Evolutionary conservation across 129 eudicot genomes (phyloP).

Genomic region (Chrysanthemum lavandulifolium): DNA sequence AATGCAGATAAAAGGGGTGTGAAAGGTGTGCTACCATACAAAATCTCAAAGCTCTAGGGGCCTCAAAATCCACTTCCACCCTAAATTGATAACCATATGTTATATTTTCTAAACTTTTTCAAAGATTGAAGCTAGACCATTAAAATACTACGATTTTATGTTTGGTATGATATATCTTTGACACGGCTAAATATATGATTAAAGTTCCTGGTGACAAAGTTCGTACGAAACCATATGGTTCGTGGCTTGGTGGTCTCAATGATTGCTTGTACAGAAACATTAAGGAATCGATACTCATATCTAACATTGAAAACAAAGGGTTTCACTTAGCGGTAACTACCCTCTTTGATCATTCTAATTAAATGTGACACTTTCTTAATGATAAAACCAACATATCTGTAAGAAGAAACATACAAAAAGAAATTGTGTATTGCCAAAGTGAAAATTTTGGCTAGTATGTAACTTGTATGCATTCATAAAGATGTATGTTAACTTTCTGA

Average conservation of each 20-base stretch:
- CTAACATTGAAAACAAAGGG: no score
- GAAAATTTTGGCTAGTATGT: no score
- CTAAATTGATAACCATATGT: neutral
- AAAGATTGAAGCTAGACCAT: neutral
- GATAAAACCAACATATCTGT: no score
- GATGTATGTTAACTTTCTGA: no score
- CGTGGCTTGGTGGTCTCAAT: constrained; percentile 27
- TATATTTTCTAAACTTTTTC: no score
- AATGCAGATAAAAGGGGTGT: neutral
- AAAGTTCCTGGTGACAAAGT: constrained; percentile 21
- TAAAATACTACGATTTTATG: neutral
- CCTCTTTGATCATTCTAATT: no score
- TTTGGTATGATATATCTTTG: neutral
- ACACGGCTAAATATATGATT: constrained; percentile 12
- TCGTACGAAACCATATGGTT: constrained; percentile 27
- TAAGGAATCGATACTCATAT: no score
- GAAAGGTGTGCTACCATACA: neutral
- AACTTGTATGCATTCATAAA: no score
- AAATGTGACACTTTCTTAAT: no score
- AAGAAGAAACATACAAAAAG: no score
- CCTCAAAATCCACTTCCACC: neutral
- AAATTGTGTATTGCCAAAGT: no score
- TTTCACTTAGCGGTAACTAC: no score
- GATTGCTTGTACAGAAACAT: constrained; percentile 1
- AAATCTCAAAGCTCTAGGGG: neutral